phyloP scores from a whole-genome alignment of 1,284 basidiomycete genomes.

The Leccinum laetum region DNA sequence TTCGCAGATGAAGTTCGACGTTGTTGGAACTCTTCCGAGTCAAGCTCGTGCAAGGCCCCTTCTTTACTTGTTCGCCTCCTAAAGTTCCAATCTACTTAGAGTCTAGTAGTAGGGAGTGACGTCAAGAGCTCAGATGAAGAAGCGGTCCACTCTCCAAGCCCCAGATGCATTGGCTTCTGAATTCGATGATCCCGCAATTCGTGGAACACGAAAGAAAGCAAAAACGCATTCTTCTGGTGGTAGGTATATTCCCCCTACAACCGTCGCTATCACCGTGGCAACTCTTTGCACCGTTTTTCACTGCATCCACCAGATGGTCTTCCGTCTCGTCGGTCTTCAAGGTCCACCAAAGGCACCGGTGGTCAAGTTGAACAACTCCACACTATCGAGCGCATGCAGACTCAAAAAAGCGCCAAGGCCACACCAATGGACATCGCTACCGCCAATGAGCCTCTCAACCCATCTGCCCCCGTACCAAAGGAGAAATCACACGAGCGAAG shows the following conservation, averaged over 20 bases:
- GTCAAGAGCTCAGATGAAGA: not conserved
- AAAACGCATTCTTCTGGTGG: not conserved
- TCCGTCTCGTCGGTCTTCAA: not conserved
- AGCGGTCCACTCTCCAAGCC: not conserved
- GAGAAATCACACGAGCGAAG: no score
- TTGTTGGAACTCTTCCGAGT: not conserved
- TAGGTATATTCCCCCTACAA: not conserved
- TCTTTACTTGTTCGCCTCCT: not conserved
- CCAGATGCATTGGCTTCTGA: not conserved
- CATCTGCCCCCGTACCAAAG: not conserved
- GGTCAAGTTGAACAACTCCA: not conserved
- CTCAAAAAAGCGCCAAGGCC: not conserved
- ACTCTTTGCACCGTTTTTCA: not conserved
- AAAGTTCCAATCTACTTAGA: no score
- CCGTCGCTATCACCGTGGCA: not conserved
- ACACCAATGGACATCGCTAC: not conserved
- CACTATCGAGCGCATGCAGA: not conserved
- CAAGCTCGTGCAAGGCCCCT: not conserved
- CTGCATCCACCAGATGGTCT: no score
- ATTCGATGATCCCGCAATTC: not conserved
- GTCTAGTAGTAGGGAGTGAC: not conserved
- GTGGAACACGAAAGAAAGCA: not conserved
- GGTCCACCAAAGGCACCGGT: not conserved
- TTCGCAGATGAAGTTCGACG: not conserved
- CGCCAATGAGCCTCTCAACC: not conserved